Percentiles rank a stretch among this genome's conserved stretches.
phyloP scores from a whole-genome alignment of 352 stramenopile genomes.

The Globisporangium orthogonon region DNA sequence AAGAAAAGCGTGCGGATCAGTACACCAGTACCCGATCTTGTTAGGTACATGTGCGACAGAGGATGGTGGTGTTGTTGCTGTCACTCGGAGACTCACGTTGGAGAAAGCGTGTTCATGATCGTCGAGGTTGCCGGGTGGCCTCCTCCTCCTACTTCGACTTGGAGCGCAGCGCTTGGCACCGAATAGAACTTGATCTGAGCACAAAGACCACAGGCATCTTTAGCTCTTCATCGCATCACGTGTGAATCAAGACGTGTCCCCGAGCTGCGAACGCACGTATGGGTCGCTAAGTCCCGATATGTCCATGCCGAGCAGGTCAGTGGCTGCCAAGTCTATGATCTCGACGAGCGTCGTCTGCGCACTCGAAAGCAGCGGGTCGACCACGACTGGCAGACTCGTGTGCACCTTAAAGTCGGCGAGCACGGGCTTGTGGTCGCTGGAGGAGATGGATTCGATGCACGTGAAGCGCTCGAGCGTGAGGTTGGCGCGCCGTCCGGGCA shows the following conservation, averaged over 20 bases:
- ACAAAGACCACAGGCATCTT: background rate
- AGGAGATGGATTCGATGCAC: constrained; percentile 54
- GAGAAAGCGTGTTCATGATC: constrained; percentile 61
- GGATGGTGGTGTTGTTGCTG: too few relatives aligned
- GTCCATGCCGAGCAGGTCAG: constrained; percentile 67
- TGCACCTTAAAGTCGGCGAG: constrained; percentile 46
- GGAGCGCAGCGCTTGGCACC: constrained; percentile 37
- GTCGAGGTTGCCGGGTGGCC: constrained; percentile 49
- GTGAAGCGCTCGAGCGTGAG: constrained; percentile 56
- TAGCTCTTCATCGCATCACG: background rate
- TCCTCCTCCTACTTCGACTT: constrained; percentile 36
- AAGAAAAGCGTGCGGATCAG: background rate
- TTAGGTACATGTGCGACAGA: too few relatives aligned
- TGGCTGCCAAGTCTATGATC: constrained; percentile 48
- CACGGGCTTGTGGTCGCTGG: constrained; percentile 85
- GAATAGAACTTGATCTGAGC: constrained; percentile 71
- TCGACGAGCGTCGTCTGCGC: constrained; percentile 44
- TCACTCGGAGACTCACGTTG: constrained; percentile 24
- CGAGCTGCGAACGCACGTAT: constrained; percentile 32
- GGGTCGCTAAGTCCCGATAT: constrained; percentile 72
- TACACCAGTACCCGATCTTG: background rate
- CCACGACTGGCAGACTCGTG: constrained; percentile 20
- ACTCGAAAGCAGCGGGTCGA: constrained; percentile 14
- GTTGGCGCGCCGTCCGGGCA: constrained; percentile 42
- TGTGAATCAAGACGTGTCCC: too few relatives aligned